These are phyloP conservation scores for Boletus sp. DNA, from an alignment of 768 basidiomycete genomes.

Conservation along the genomic window DNA sequence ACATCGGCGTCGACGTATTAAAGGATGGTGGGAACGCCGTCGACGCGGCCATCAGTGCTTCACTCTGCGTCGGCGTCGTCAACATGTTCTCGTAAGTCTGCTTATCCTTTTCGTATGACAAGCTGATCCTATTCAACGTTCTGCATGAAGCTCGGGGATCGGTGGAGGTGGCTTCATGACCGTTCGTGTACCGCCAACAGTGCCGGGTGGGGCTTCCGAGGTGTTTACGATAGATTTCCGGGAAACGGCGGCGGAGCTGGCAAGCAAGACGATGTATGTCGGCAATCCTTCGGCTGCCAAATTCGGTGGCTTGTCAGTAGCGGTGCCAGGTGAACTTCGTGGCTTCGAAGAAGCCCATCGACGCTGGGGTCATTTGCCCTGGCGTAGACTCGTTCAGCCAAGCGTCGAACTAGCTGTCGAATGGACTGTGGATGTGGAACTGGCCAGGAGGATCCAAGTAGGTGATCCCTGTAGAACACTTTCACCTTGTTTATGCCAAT, in stretches of 20 bases:
- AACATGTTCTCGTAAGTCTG: constrained; percentile 84
- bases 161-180: constrained; percentile 91
- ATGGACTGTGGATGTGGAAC: constrained; percentile 77
- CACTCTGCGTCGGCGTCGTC: constrained; percentile 77
- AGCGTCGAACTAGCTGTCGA: constrained; percentile 71
- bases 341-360: constrained; percentile 83
- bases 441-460: constrained; percentile 71
- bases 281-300: constrained; percentile 49
- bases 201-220: constrained; percentile 45
- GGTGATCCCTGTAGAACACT: constrained; percentile 20
- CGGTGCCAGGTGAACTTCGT: constrained; percentile 86
- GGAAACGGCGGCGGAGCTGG: constrained; percentile 74
- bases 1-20: constrained; percentile 75
- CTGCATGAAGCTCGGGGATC: constrained; percentile 61
- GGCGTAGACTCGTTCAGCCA: constrained; percentile 77
- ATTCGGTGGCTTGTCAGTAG: constrained; percentile 84
- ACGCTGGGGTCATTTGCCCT: constrained; percentile 79
- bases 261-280: constrained; percentile 77
- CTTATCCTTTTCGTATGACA: not conserved
- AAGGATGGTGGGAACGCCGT: constrained; percentile 88
- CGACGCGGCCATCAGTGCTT: constrained; percentile 79
- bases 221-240: constrained; percentile 83
- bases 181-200: constrained; percentile 65
- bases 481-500: not conserved
- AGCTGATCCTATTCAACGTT: constrained; percentile 1